Conservation (phyloP, 2,329 filamentous ascomycete genomes). For the Phyllosticta citriasiana region DNA sequence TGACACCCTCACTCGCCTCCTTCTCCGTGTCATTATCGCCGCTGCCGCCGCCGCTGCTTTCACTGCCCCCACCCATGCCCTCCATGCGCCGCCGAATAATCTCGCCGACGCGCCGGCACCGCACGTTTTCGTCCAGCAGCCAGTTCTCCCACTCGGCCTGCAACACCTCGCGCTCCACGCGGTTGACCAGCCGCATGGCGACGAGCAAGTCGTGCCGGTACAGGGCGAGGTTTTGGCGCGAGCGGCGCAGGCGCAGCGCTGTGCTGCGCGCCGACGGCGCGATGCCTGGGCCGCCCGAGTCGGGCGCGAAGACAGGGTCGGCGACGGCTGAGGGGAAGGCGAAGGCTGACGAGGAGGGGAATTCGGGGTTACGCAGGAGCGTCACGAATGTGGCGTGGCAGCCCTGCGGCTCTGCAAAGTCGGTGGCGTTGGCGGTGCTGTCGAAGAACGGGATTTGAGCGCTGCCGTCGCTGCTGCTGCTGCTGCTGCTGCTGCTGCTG, state of each 20-base stretch:
- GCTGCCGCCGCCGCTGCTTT: background rate
- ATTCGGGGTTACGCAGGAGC: conserved; percentile 17
- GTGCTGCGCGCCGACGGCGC: conserved; percentile 17
- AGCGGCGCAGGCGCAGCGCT: conserved; percentile 52
- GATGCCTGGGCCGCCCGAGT: background rate
- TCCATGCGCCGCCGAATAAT: conserved; percentile 36
- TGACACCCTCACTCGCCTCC: conserved; percentile 26
- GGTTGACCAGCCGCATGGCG: conserved; percentile 81
- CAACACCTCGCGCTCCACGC: conserved; percentile 76
- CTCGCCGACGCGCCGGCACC: conserved; percentile 56
- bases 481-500: background rate
- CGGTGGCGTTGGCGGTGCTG: background rate
- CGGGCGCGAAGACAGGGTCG: conserved; percentile 15
- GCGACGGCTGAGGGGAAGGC: conserved; percentile 11
- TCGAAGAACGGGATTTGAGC: background rate
- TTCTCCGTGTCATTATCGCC: conserved; percentile 11
- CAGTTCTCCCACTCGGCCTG: conserved; percentile 89
- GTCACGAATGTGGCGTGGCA: conserved; percentile 29
- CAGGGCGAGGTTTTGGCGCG: conserved; percentile 70
- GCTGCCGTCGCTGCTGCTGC: background rate
- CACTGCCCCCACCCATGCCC: conserved; percentile 6
- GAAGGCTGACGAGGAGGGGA: background rate
- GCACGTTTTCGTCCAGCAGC: conserved; percentile 66
- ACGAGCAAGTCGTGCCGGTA: conserved; percentile 89
- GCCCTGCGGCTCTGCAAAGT: background rate